Evolutionary conservation across 345 rosid genomes (phyloP).

Genomic region (Stellera chamaejasme): DNA sequence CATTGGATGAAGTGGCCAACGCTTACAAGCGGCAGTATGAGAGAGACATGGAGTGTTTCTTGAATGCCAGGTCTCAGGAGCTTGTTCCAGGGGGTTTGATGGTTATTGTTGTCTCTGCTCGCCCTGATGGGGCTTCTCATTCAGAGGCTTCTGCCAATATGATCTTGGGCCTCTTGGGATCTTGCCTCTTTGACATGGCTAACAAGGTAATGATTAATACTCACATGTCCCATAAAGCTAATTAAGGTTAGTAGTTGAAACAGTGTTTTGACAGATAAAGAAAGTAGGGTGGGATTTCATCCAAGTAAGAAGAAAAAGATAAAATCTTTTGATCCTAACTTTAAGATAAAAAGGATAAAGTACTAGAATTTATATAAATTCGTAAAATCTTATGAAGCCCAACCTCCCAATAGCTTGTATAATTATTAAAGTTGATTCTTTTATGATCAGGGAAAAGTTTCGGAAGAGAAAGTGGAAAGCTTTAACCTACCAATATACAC

Average conservation of each 20-base stretch:
- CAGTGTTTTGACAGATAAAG: too few species aligned
- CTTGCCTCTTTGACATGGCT: slow-evolving; percentile 21
- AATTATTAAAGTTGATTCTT: too few species aligned
- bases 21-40: slow-evolving; percentile 22
- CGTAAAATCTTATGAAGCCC: too few species aligned
- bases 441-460: not conserved
- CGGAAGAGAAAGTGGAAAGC: not conserved
- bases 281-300: too few species aligned
- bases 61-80: slow-evolving; percentile 26
- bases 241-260: not conserved
- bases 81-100: slow-evolving; percentile 22
- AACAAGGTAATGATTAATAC: slow-evolving; percentile 11
- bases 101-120: slow-evolving; percentile 13
- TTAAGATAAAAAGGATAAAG: too few species aligned
- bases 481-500: not conserved
- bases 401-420: too few species aligned
- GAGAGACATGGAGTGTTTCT: slow-evolving; percentile 23
- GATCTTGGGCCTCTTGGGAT: slow-evolving; percentile 11
- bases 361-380: too few species aligned
- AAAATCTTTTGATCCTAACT: too few species aligned
- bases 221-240: not conserved
- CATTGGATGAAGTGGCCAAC: slow-evolving; percentile 12
- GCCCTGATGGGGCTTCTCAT: slow-evolving; percentile 15
- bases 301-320: too few species aligned
- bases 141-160: not conserved